Conservation (phyloP, 768 basidiomycete genomes). For the Termitomyces sp. region DNA sequence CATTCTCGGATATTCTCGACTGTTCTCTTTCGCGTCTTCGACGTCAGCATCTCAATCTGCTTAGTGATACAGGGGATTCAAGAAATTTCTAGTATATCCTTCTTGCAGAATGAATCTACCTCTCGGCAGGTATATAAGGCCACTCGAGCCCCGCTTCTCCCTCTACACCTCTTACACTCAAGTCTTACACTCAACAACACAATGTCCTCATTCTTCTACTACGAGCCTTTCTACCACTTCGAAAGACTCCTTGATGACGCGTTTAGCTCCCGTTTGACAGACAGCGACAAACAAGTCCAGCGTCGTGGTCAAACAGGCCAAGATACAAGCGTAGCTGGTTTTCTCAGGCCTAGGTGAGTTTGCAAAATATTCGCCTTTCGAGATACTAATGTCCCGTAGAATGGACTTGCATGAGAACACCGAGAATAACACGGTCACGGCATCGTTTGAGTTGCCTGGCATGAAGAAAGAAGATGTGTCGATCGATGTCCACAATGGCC, state of each 20-base stretch:
- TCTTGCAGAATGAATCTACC: background rate
- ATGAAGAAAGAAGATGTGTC: constrained; percentile 40
- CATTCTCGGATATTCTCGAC: too few relatives aligned
- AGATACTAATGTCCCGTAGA: constrained; percentile 12
- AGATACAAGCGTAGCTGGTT: background rate
- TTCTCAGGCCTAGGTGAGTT: constrained; percentile 16
- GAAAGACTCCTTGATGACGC: constrained; percentile 39
- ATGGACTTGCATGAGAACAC: constrained; percentile 44
- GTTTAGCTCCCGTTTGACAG: constrained; percentile 13
- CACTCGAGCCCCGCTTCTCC: background rate
- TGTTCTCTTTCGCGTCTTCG: too few relatives aligned
- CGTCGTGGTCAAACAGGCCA: background rate
- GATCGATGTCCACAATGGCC: constrained; percentile 41
- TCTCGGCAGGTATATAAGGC: background rate
- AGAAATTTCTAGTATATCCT: background rate
- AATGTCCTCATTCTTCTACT: constrained; percentile 23
- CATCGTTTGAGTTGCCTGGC: constrained; percentile 52
- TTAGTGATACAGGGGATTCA: background rate
- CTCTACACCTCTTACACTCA: background rate
- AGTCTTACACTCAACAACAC: background rate
- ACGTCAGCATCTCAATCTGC: too few relatives aligned
- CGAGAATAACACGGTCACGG: constrained; percentile 35
- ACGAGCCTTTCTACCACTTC: constrained; percentile 37
- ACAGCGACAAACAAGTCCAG: background rate
- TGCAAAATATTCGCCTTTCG: background rate